Percentiles rank a stretch among this genome's conserved stretches.
Evolutionary conservation across 305 asterid species (phyloP).

Genomic region (Rubia tinctorum): DNA sequence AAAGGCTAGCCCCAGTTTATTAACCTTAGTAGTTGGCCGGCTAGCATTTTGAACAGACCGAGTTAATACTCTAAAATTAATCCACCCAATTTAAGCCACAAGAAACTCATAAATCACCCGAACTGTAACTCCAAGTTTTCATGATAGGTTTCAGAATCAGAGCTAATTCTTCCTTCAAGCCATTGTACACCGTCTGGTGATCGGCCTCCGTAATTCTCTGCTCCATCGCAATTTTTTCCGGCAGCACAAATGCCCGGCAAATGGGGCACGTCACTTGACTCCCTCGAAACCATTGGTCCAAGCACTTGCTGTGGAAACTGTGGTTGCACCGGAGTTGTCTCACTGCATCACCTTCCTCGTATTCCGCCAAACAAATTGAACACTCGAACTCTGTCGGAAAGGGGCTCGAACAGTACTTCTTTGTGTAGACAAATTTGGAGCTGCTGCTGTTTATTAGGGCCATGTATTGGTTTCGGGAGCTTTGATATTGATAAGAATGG

Average conservation of each 20-base stretch:
- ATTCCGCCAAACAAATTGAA: conserved; percentile 44
- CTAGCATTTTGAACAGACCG: too few relatives aligned
- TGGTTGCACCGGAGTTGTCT: conserved; percentile 45
- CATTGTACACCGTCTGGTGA: not conserved
- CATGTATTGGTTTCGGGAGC: conserved; percentile 26
- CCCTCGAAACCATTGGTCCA: conserved; percentile 46
- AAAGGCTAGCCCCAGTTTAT: too few relatives aligned
- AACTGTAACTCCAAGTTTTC: conserved; percentile 14
- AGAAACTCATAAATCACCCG: not conserved
- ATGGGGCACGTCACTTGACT: conserved; percentile 50
- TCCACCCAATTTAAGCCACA: not conserved
- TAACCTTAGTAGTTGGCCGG: too few relatives aligned
- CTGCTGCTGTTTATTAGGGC: conserved; percentile 34
- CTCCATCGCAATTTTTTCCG: conserved; percentile 20
- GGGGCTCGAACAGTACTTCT: not conserved
- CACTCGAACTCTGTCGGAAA: conserved; percentile 17
- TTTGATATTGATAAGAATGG: conserved; percentile 15
- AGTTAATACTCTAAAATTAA: not conserved
- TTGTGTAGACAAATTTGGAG: conserved; percentile 25
- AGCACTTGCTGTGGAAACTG: conserved; percentile 42
- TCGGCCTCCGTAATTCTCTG: conserved; percentile 11
- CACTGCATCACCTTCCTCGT: conserved; percentile 33
- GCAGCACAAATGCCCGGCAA: conserved; percentile 48
- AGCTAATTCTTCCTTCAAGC: conserved; percentile 26
- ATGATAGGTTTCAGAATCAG: conserved; percentile 25